phyloP scores from a whole-genome alignment of 1,284 basidiomycete genomes.

The Leccinum insolens region DNA sequence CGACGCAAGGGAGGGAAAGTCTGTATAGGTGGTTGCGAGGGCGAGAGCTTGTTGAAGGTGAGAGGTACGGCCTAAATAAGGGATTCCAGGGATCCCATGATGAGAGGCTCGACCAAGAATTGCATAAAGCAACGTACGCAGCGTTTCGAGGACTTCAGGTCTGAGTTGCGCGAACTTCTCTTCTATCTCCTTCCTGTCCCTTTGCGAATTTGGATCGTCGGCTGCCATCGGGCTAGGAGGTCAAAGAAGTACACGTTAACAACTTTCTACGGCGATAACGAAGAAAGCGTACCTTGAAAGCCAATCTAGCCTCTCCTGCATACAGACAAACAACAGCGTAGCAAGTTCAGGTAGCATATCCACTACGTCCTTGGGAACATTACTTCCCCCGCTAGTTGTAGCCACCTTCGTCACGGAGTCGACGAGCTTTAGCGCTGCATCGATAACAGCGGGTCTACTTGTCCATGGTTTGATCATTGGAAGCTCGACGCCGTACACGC shows the following conservation, averaged over 20 bases:
- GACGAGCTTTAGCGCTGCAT: conserved; percentile 75
- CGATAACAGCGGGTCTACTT: conserved; percentile 66
- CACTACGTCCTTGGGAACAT: conserved; percentile 52
- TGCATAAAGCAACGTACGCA: conserved; percentile 54
- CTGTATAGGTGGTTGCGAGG: conserved; percentile 84
- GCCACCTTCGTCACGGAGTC: conserved; percentile 57
- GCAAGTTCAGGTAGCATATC: conserved; percentile 68
- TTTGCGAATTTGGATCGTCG: conserved; percentile 46
- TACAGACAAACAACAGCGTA: conserved; percentile 66
- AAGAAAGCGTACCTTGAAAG: conserved; percentile 54
- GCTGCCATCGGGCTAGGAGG: conserved; percentile 44
- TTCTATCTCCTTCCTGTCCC: conserved; percentile 59
- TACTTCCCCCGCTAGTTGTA: conserved; percentile 23
- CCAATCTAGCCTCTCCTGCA: conserved; percentile 76
- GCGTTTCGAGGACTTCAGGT: conserved; percentile 73
- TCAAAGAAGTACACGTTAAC: conserved; percentile 8
- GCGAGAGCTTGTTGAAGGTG: conserved; percentile 72
- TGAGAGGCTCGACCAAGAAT: background rate
- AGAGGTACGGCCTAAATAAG: conserved; percentile 51
- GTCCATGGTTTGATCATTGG: conserved; percentile 87
- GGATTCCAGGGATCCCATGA: background rate
- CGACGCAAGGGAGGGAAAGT: conserved; percentile 82
- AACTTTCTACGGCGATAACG: background rate
- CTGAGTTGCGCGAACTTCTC: conserved; percentile 70
- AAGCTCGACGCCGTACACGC: conserved; percentile 76